These are phyloP conservation scores for Calonectria multiphialidica DNA, from an alignment of 2,329 filamentous ascomycete species.

Conservation along the genomic window DNA sequence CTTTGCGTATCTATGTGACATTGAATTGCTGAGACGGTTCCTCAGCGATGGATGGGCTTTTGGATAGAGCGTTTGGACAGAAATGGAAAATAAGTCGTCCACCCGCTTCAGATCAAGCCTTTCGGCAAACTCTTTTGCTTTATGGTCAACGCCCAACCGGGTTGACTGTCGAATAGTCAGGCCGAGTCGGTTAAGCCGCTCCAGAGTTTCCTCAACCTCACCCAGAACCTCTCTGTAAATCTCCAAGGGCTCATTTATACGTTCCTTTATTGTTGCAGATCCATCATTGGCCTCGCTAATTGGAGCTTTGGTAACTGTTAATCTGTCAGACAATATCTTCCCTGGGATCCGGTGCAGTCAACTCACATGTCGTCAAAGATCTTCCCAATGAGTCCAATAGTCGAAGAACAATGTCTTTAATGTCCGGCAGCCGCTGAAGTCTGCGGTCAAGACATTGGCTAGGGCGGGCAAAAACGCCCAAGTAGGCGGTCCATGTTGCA, in stretches of 20 bases:
- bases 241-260: not conserved
- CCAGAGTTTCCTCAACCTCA: not conserved
- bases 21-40: not conserved
- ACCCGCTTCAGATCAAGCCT: not conserved
- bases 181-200: not conserved
- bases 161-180: not conserved
- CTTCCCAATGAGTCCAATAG: not conserved
- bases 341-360: no score
- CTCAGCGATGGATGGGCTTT: not conserved
- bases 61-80: not conserved
- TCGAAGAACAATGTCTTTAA: not conserved
- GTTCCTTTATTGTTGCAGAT: not conserved
- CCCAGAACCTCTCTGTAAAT: not conserved
- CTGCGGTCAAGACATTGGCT: not conserved
- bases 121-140: not conserved
- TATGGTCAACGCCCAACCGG: not conserved
- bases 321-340: not conserved
- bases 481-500: not conserved
- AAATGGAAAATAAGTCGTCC: not conserved
- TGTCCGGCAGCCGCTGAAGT: not conserved
- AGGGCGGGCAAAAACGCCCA: not conserved
- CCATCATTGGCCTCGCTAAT: not conserved
- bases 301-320: not conserved
- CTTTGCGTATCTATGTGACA: not conserved
- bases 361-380: not conserved